Conservation (phyloP, 441 rosid species). For the Macaranga tanarius region DNA sequence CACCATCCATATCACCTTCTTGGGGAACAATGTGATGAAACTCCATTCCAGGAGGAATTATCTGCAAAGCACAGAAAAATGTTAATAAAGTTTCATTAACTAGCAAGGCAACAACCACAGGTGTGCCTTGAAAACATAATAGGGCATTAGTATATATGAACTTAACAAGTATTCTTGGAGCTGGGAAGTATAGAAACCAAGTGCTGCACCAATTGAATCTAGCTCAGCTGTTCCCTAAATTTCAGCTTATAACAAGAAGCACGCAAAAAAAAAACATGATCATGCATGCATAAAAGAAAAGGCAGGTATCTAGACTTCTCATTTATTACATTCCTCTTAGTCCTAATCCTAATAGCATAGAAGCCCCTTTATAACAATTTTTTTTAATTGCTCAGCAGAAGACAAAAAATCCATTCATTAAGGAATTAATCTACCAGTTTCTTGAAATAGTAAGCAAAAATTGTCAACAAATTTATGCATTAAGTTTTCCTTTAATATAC, state of each 20-base stretch:
- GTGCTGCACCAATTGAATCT: background rate
- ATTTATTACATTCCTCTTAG: background rate
- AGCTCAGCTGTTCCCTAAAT: background rate
- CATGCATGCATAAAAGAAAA: background rate
- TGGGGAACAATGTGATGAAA: constrained; percentile 84
- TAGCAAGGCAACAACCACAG: background rate
- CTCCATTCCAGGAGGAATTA: constrained; percentile 98
- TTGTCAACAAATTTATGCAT: background rate
- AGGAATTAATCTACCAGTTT: background rate
- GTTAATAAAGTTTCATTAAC: background rate
- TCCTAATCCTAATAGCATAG: background rate
- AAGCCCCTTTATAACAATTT: background rate
- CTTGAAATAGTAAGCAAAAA: background rate
- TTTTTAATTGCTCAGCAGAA: background rate
- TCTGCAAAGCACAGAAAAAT: constrained; percentile 38
- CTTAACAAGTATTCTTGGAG: background rate
- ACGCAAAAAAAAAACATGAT: background rate
- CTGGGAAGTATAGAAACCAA: background rate
- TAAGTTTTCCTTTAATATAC: background rate
- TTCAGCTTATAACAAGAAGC: background rate
- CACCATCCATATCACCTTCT: constrained; percentile 77
- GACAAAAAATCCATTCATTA: background rate
- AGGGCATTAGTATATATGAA: background rate
- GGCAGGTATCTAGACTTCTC: background rate
- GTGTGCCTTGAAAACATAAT: background rate